Evolutionary conservation across 1,284 basidiomycete genomes (phyloP), one percentile per base, ranked within the genome.

Genomic region (Ustilago lituana): DNA sequence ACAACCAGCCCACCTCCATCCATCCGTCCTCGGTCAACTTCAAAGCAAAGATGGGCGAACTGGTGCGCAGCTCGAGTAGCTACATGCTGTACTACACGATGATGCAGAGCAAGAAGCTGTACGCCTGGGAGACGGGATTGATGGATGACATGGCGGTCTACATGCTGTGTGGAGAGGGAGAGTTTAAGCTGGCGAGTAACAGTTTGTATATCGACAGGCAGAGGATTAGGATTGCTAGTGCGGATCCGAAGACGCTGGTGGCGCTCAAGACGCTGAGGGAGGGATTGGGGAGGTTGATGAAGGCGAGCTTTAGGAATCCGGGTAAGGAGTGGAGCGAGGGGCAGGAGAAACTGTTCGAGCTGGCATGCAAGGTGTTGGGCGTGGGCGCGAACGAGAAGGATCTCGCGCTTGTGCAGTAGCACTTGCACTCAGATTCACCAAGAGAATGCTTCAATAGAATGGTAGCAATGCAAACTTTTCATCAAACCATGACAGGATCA

Each of bases 61-160:
- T 69, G 27, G 55, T 65, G 7, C 60, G 61, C 11, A 40, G 57
- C 27, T 46, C 52, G 12, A 47, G 53, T 44, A 65, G 65, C 54
- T 73, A 72, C 49, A 57, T 77, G 58, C 47, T 82, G 44, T 68
- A 61, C 27, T 59, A 67, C 40, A 43, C 70, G 38, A 78, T 67
- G 72, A 92, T 93, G 91, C 91, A 93, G 80, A 93, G 92, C 12
- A 93, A 91, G 84, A 91, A 89, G 82, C 84, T 98, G 26, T 98
- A 83, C 82, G 94, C 91, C n/a, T 97, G 94, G 93, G 96, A 99
- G 83, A 93, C 91, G 1, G 90, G 91, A 1, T 91, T 93, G 1
- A 88, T 93, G 5, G 91, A 96, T 62, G 92, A 97, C 74, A 84
- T 91, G 26, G 88, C 92, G 1, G 83, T 99, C 41, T 82, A 93